Conservation (phyloP, 192 early-diverging fungal genomes). For the Coemansia sp. region DNA sequence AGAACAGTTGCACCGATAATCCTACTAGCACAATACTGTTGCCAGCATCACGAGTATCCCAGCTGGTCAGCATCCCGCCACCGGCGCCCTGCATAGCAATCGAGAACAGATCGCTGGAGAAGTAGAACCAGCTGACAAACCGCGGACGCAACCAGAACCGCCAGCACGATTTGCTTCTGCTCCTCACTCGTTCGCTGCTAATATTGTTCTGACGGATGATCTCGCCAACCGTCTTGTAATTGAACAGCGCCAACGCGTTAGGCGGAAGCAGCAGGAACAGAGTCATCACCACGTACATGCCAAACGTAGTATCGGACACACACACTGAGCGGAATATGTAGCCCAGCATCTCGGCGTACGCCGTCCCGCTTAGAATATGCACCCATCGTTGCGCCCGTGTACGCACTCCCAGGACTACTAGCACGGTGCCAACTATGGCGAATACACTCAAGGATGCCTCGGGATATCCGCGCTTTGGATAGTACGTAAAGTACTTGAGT, state of each 20-base stretch:
- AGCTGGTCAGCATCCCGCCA: constrained; percentile 45
- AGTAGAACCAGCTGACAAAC: constrained; percentile 55
- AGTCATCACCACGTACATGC: constrained; percentile 38
- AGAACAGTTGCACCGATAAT: constrained; percentile 40
- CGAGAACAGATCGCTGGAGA: constrained; percentile 49
- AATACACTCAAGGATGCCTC: constrained; percentile 30
- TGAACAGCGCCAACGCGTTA: constrained; percentile 38
- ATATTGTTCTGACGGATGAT: constrained; percentile 17
- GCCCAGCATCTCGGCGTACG: constrained; percentile 33
- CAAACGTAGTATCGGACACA: constrained; percentile 39
- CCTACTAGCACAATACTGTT: constrained; percentile 49
- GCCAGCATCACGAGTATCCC: constrained; percentile 16
- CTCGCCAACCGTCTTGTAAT: constrained; percentile 41
- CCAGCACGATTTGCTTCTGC: background rate
- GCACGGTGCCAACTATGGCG: constrained; percentile 10
- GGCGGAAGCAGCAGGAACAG: constrained; percentile 42
- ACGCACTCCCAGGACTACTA: constrained; percentile 21
- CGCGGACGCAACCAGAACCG: constrained; percentile 34
- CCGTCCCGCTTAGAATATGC: constrained; percentile 35
- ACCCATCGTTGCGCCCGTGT: constrained; percentile 32
- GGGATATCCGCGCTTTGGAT: constrained; percentile 29
- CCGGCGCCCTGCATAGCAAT: constrained; percentile 53
- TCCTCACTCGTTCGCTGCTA: background rate
- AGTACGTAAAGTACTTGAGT: constrained; percentile 44
- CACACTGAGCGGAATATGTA: constrained; percentile 41